Evolutionary conservation across 331 rosid species (phyloP), one percentile per base, ranked within the genome.

Genomic region (Telfairia occidentalis): DNA sequence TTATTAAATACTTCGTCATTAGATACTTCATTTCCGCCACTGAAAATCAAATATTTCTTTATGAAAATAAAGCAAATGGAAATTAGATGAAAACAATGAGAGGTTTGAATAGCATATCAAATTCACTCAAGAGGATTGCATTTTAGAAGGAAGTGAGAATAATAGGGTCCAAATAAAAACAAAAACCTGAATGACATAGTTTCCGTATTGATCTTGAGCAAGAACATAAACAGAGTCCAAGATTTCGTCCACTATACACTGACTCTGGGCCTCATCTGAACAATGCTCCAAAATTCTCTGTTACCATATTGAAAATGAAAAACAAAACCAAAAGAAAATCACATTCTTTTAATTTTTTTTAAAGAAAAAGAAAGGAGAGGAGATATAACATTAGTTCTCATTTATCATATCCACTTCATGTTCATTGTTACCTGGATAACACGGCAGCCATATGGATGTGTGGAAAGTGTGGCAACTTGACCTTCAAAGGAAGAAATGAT

Each of bases 391-490:
- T 46, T 72, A 71, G 63, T 34, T 46, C 40, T 4, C 58, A 49
- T 9, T 32, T 49, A 43, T 29, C 53, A 43, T 28, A 82, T 12
- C 18, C 54, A 71, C 55, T 45, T 37, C 49, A 54, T 43, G n/a
- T 54, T 32, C 73, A 46, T 38, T 66, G 61, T 46, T 87, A 92
- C 98, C 96, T 87, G 97, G 73, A 92, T 85, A 81, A 90, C 98
- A 52, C 97, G 97, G 79, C 96, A 92, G 59, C 98, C 97, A 80
- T 92, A 92, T 19, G 96, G 96, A 88, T 92, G 98, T 74, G 83
- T 89, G 70, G 97, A 87, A 83, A 93, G 89, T 63, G 76, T 66
- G 18, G 84, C 75, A 65, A 90, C 97, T 57, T 87, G 90, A 57
- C 88, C 92, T 77, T 24, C 82, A 58, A 93, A 87, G 55, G 96